Evolutionary conservation across 2,329 filamentous ascomycete genomes (phyloP), one percentile per base, ranked within the genome.

Genomic region (Pseudogymnoascus sp.): DNA sequence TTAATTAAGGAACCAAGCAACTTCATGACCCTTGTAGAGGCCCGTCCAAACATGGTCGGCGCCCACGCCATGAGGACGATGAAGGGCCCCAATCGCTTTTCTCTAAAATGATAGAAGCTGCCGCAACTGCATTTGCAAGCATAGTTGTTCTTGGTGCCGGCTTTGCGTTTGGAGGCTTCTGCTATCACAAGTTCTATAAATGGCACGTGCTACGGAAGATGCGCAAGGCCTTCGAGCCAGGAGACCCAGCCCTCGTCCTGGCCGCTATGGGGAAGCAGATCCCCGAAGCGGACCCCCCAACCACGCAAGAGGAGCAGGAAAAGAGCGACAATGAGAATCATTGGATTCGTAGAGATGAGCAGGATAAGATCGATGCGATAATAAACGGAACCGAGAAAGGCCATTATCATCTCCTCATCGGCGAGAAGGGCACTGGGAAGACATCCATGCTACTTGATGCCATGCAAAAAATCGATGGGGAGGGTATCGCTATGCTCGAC

Each of bases 371-470:
- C 66, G 88, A 99, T 73, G 79, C 77, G n/a, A 97, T 99, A 67
- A 83, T 99, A 23, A 77, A 82, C 59, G 94, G 94, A 1, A 76
- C 80, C 2, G 80, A 84, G 28, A 79, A 80, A 53, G 94, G 94
- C 10, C 92, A 95, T 72, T 99, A 99, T 72, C 90, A 94, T 75
- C 82, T 99, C 1, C 79, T 99, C 2, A 86, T 97, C 56, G 94
- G 94, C 50, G 94, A 97, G 72, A 97, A 99, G 77, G 94, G 94
- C 4, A 95, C 91, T 0, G 94, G 94, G 5, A 99, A 99, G 79
- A 95, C 90, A 65, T 95, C 90, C 68, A 97, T 99, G 94, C 78
- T 99, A 70, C 81, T 99, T 18, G 91, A 97, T 73, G 91, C 91
- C 7, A 99, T 99, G 93, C 86, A 88, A 62, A 95, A 95, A 74